These are phyloP conservation scores for Erodium texanum DNA, from an alignment of 441 rosid species.

Conservation along the genomic window DNA sequence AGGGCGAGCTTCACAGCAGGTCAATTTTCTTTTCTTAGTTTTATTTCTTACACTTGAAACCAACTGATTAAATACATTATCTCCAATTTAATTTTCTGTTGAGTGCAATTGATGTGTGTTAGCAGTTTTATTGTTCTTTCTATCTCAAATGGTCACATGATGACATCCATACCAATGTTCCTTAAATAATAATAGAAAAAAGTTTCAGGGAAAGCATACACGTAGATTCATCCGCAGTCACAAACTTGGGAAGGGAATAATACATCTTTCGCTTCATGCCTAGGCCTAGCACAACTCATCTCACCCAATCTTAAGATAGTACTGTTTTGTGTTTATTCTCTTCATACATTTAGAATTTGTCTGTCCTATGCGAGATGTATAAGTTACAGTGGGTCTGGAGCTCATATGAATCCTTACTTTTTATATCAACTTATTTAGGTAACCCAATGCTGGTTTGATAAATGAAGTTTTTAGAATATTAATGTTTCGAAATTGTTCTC, in stretches of 20 bases:
- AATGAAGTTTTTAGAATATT: not conserved
- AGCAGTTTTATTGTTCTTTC: not conserved
- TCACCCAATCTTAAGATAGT: not conserved
- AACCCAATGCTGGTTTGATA: not conserved
- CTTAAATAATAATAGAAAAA: not conserved
- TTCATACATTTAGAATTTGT: slow-evolving; percentile 2
- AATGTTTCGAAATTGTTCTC: not conserved
- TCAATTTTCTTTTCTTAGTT: slow-evolving; percentile 21
- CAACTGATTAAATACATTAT: not conserved
- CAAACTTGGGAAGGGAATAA: not conserved
- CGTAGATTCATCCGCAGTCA: not conserved
- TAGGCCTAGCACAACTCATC: not conserved
- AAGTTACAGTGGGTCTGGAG: not conserved
- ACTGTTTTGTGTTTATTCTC: not conserved
- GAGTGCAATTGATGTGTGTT: not conserved
- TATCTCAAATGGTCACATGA: not conserved
- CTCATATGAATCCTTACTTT: not conserved
- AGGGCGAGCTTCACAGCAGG: slow-evolving; percentile 77
- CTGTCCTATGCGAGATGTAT: not conserved
- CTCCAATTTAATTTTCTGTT: not conserved
- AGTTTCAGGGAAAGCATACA: not conserved
- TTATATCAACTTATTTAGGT: not conserved
- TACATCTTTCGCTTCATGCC: not conserved
- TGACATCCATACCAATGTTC: not conserved
- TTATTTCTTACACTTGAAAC: not conserved